A percentile compares a stretch with the other conserved stretches of the same genome.
phyloP scores from a whole-genome alignment of 1,284 basidiomycete species.

The Cutaneotrichosporon cavernicola region DNA sequence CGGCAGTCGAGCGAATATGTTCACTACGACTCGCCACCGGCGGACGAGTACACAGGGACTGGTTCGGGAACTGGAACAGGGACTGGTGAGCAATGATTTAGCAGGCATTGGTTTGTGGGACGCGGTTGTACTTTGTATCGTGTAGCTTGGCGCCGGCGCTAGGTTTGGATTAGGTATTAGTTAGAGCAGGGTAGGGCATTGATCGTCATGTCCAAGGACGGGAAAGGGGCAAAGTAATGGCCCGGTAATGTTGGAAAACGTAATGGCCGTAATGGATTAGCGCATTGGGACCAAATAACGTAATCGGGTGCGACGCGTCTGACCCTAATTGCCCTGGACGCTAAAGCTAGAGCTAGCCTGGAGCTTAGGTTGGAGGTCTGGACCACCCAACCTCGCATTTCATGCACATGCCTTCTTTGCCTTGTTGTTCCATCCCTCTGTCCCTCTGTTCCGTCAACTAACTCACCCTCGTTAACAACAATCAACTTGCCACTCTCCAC shows the following conservation, averaged over 20 bases:
- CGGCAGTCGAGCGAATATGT: not conserved
- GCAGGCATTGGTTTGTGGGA: not conserved
- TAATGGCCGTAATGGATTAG: not conserved
- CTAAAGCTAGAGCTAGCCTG: too few relatives aligned
- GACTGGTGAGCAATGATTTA: not conserved
- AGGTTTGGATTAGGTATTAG: too few relatives aligned
- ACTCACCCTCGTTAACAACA: not conserved
- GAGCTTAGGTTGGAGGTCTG: too few relatives aligned
- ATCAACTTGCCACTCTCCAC: not conserved
- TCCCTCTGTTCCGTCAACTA: not conserved
- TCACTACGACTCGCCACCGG: not conserved
- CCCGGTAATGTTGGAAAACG: not conserved
- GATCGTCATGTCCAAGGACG: too few relatives aligned
- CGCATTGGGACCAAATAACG: not conserved
- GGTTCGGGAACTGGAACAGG: not conserved
- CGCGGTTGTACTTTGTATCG: not conserved
- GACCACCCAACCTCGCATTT: too few relatives aligned
- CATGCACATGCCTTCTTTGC: not conserved
- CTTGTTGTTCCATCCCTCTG: not conserved
- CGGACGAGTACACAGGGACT: not conserved
- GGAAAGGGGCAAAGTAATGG: not conserved
- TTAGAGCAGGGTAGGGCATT: too few relatives aligned
- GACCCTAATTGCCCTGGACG: not conserved
- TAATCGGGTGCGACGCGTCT: not conserved
- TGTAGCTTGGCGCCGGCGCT: not conserved